These are phyloP conservation scores for Neckera pumila DNA, from an alignment of 225 moss, liverwort and hornwort genomes.

Conservation along the genomic window DNA sequence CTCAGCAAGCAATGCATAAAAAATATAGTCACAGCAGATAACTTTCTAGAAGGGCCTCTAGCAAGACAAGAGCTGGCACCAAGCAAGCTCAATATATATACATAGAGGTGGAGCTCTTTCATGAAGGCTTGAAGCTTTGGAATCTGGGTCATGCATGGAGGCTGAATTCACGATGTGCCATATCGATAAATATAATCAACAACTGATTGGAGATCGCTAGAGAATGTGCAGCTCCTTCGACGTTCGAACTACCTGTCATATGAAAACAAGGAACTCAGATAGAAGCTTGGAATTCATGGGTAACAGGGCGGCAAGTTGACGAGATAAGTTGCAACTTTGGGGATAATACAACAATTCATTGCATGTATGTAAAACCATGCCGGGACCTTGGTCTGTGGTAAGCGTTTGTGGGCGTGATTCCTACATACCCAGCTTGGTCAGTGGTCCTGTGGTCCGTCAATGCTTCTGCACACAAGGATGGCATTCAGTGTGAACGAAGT, in stretches of 20 bases:
- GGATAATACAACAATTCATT: background rate
- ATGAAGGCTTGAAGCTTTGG: background rate
- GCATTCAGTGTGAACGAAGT: background rate
- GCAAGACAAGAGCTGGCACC: background rate
- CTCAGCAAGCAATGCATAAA: background rate
- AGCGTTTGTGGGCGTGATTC: background rate
- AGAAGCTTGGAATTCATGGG: background rate
- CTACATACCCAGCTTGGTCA: background rate
- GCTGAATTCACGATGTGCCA: no score
- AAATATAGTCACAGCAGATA: background rate
- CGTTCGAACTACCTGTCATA: background rate
- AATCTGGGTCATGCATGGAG: background rate
- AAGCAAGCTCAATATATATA: background rate
- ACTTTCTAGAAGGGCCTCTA: background rate
- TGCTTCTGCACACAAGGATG: background rate
- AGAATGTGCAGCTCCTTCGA: background rate
- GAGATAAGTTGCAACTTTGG: background rate
- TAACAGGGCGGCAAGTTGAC: background rate
- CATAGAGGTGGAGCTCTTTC: background rate
- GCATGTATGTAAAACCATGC: background rate
- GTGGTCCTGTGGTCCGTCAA: background rate
- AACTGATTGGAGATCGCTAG: background rate
- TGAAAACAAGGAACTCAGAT: background rate
- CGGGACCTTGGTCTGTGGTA: background rate
- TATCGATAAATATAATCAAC: no score